Percentiles rank a stretch among this genome's conserved stretches.
phyloP scores from a whole-genome alignment of 2,329 filamentous ascomycete genomes.

The Stachybotrys elegans region DNA sequence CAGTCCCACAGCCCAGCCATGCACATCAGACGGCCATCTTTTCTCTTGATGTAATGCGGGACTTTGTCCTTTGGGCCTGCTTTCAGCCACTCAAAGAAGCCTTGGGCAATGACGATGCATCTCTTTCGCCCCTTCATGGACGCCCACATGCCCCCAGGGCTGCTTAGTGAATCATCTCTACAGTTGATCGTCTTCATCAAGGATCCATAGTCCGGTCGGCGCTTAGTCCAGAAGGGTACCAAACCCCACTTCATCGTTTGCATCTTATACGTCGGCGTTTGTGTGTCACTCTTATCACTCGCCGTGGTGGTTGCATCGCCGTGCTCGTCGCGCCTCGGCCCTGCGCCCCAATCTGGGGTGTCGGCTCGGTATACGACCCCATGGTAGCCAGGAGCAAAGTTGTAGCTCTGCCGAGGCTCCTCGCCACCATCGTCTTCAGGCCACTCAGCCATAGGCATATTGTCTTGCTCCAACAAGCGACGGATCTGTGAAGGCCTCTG shows the following conservation, averaged over 20 bases:
- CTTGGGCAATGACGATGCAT: constrained; percentile 82
- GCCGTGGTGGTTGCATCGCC: background rate
- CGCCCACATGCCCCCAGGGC: constrained; percentile 81
- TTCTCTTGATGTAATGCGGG: constrained; percentile 77
- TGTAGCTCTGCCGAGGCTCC: constrained; percentile 70
- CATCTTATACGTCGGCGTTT: constrained; percentile 61
- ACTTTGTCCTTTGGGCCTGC: constrained; percentile 71
- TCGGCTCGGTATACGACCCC: constrained; percentile 84
- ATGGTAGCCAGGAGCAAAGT: constrained; percentile 84
- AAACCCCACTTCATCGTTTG: constrained; percentile 97
- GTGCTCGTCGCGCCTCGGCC: constrained; percentile 23
- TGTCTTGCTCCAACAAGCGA: constrained; percentile 64
- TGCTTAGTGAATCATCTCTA: constrained; percentile 76
- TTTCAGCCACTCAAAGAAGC: constrained; percentile 96
- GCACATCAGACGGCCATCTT: constrained; percentile 79
- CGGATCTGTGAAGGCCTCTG: constrained; percentile 75
- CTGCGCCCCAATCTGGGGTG: constrained; percentile 55
- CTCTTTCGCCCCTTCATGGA: constrained; percentile 86
- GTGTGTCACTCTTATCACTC: background rate
- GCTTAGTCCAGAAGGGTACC: constrained; percentile 89
- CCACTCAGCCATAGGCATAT: constrained; percentile 67
- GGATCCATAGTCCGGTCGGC: constrained; percentile 69
- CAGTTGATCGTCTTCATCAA: constrained; percentile 93
- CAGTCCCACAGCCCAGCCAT: constrained; percentile 92
- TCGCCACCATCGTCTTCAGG: constrained; percentile 63